Evolutionary conservation across 140 eudicot species (phyloP).

Genomic region (Flaveria floridana): DNA sequence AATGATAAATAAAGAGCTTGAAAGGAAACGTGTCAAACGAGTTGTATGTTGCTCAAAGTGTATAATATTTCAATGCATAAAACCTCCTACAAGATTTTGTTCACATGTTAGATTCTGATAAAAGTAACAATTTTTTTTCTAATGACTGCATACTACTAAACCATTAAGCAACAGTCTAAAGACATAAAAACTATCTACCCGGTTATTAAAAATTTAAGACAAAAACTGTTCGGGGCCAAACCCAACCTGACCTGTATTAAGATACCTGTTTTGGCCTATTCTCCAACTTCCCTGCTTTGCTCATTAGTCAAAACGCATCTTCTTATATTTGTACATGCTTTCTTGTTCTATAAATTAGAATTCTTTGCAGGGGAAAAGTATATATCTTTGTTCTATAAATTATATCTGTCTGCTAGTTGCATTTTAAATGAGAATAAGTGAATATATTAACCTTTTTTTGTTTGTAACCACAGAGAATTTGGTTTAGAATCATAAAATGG

Average conservation of each 20-base stretch:
- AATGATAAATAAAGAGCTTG: too few relatives aligned
- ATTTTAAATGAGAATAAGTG: not conserved
- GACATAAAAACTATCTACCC: too few relatives aligned
- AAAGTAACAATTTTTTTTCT: too few relatives aligned
- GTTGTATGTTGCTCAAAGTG: not conserved
- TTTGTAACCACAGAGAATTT: conserved; percentile 20
- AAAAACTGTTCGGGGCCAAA: too few relatives aligned
- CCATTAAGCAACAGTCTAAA: too few relatives aligned
- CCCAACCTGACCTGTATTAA: not conserved
- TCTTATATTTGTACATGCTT: not conserved
- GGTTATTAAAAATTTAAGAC: too few relatives aligned
- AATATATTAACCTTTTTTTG: conserved; percentile 12
- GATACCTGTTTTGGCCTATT: not conserved
- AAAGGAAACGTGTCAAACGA: not conserved
- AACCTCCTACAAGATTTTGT: not conserved
- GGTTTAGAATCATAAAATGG: conserved; percentile 33
- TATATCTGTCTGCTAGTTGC: not conserved
- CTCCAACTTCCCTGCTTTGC: not conserved
- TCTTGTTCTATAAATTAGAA: not conserved
- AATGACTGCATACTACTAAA: too few relatives aligned
- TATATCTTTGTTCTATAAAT: not conserved
- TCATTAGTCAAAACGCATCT: not conserved
- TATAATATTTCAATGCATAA: not conserved
- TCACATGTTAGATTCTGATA: not conserved
- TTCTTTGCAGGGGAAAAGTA: not conserved